Evolutionary conservation across 768 basidiomycete species (phyloP).

Genomic region (Kwoniella newhampshirensis): DNA sequence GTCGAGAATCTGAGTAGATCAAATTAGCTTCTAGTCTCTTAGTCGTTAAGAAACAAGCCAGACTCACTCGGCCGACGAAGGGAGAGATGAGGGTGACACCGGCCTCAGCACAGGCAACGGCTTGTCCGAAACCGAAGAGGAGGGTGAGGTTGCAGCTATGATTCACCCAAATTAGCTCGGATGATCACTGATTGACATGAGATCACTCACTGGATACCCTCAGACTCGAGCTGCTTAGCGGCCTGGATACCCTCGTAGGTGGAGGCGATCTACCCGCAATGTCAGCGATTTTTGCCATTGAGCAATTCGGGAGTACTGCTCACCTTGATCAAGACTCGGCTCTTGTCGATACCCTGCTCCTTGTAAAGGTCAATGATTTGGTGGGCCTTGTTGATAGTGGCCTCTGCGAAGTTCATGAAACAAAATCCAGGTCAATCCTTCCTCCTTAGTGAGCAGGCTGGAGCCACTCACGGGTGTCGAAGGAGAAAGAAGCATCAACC

Average conservation of each 20-base stretch:
- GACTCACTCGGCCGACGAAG: slow-evolving; percentile 93
- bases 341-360: slow-evolving; percentile 86
- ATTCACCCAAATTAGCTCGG: no score
- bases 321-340: slow-evolving; percentile 90
- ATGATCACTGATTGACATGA: no score
- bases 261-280: slow-evolving; percentile 69
- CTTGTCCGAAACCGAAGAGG: slow-evolving; percentile 97
- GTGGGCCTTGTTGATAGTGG: slow-evolving; percentile 55
- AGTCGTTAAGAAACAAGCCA: neutral
- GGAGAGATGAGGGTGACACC: slow-evolving; percentile 98
- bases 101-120: slow-evolving; percentile 98
- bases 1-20: slow-evolving; percentile 77
- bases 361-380: slow-evolving; percentile 89
- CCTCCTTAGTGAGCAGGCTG: neutral
- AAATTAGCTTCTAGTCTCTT: no score
- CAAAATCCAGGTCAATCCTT: no score
- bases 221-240: slow-evolving; percentile 87
- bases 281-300: neutral
- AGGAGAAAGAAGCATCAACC: slow-evolving; percentile 95
- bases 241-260: slow-evolving; percentile 99
- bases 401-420: slow-evolving; percentile 28
- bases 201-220: slow-evolving; percentile 68
- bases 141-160: slow-evolving; percentile 89
- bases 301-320: neutral
- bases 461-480: slow-evolving; percentile 68